Percentiles rank a stretch among this genome's conserved stretches.
Conservation (phyloP, 2,329 filamentous ascomycete genomes). For the Podosphaera fusca region DNA sequence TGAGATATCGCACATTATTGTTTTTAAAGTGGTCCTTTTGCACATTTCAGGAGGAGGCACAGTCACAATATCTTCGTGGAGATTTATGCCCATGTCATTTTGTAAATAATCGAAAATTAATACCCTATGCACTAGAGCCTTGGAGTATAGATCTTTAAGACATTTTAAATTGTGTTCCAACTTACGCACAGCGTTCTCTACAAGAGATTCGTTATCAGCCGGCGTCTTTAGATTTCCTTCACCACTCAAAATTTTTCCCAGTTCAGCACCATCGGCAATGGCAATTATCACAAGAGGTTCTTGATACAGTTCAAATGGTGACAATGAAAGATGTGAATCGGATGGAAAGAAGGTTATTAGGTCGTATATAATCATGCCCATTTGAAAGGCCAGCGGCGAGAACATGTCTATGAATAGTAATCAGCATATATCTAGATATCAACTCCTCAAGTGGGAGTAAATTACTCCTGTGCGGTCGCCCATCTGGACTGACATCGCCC, state of each 20-base stretch:
- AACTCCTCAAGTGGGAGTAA: neutral
- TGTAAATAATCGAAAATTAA: slow-evolving; percentile 54
- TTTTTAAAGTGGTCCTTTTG: slow-evolving; percentile 59
- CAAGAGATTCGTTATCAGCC: slow-evolving; percentile 30
- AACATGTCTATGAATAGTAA: slow-evolving; percentile 43
- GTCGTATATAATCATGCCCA: slow-evolving; percentile 72
- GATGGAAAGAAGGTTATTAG: slow-evolving; percentile 59
- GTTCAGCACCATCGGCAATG: slow-evolving; percentile 58
- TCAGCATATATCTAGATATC: neutral
- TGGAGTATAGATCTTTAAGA: slow-evolving; percentile 48
- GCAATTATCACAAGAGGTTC: slow-evolving; percentile 68
- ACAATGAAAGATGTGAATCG: slow-evolving; percentile 55
- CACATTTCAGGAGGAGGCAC: slow-evolving; percentile 47
- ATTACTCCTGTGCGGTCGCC: slow-evolving; percentile 67
- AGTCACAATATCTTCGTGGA: slow-evolving; percentile 44
- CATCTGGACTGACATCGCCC: slow-evolving; percentile 68
- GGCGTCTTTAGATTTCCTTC: slow-evolving; percentile 17
- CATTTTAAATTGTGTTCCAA: slow-evolving; percentile 46
- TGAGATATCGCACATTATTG: slow-evolving; percentile 57
- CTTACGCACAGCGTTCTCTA: slow-evolving; percentile 33
- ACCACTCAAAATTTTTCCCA: slow-evolving; percentile 22
- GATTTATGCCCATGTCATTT: slow-evolving; percentile 23
- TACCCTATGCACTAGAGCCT: slow-evolving; percentile 54
- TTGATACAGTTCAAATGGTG: slow-evolving; percentile 76
- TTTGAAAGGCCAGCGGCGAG: slow-evolving; percentile 69